These are phyloP conservation scores for Colletotrichum melonis DNA, from an alignment of 2,329 filamentous ascomycete species.

Conservation along the genomic window DNA sequence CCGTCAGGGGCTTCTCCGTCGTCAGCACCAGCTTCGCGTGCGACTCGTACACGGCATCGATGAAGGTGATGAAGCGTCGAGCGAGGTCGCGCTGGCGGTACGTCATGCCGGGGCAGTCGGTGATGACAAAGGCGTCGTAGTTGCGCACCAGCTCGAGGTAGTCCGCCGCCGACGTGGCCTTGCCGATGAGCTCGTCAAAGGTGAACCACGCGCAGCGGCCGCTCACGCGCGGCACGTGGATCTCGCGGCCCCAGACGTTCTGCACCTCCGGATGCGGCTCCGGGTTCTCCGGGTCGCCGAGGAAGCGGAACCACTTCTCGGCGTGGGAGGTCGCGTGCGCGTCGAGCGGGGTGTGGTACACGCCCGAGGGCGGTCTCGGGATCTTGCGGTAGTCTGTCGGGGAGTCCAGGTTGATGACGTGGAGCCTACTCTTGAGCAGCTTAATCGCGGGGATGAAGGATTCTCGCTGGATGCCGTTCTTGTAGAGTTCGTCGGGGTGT, in stretches of 20 bases:
- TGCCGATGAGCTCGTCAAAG: constrained; percentile 90
- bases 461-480: constrained; percentile 95
- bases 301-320: constrained; percentile 94
- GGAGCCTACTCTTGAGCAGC: constrained; percentile 84
- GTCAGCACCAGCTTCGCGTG: constrained; percentile 96
- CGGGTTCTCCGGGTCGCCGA: constrained; percentile 85
- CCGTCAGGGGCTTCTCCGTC: constrained; percentile 83
- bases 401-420: constrained; percentile 94
- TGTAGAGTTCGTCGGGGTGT: constrained; percentile 96
- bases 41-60: constrained; percentile 94
- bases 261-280: constrained; percentile 82
- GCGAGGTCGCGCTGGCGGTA: constrained; percentile 87
- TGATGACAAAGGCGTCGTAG: constrained; percentile 94
- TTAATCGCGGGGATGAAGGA: constrained; percentile 97
- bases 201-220: constrained; percentile 91
- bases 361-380: constrained; percentile 88
- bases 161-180: constrained; percentile 91
- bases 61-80: constrained; percentile 94
- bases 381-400: constrained; percentile 98
- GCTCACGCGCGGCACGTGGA: constrained; percentile 87
- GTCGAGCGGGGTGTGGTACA: constrained; percentile 92
- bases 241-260: constrained; percentile 91
- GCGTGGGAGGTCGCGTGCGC: constrained; percentile 82
- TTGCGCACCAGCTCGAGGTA: constrained; percentile 91
- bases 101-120: constrained; percentile 92